A percentile compares a stretch with the other conserved stretches of the same genome.
Evolutionary conservation across 1,284 basidiomycete species (phyloP).

Genomic region (Cryptococcus wingfieldii): DNA sequence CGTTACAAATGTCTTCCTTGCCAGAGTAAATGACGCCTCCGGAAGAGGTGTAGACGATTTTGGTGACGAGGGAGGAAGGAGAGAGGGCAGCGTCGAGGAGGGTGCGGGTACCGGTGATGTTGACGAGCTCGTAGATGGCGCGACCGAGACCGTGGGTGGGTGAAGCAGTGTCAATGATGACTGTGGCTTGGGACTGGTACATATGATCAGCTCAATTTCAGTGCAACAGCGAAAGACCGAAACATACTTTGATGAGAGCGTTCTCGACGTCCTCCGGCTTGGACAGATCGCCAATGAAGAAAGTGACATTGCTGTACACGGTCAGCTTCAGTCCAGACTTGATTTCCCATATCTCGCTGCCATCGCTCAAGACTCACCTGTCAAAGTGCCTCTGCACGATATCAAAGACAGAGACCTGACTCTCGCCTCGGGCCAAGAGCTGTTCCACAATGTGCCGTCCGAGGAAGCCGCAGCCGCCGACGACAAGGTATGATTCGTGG

Average conservation of each 20-base stretch:
- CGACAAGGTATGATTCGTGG: slow-evolving; percentile 58
- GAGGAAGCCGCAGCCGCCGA: slow-evolving; percentile 88
- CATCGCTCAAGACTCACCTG: slow-evolving; percentile 45
- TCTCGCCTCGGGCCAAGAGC: slow-evolving; percentile 70
- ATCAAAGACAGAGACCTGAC: slow-evolving; percentile 74
- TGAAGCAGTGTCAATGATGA: slow-evolving; percentile 94
- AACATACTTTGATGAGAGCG: slow-evolving; percentile 67
- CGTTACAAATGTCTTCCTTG: slow-evolving; percentile 66
- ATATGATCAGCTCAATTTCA: not conserved
- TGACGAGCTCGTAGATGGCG: slow-evolving; percentile 85
- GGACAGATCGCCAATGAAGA: slow-evolving; percentile 80
- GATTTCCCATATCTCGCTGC: not conserved
- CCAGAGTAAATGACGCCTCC: slow-evolving; percentile 92
- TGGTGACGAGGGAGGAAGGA: slow-evolving; percentile 59
- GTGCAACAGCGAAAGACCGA: not conserved
- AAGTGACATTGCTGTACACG: slow-evolving; percentile 62
- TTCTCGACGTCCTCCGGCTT: slow-evolving; percentile 66
- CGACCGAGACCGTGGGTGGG: slow-evolving; percentile 69
- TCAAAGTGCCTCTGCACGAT: slow-evolving; percentile 76
- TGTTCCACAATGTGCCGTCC: slow-evolving; percentile 84
- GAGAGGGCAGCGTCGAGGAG: slow-evolving; percentile 80
- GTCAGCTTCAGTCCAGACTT: not conserved
- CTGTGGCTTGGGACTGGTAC: slow-evolving; percentile 69
- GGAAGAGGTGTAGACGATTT: slow-evolving; percentile 92
- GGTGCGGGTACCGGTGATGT: slow-evolving; percentile 84